Conservation (phyloP, 129 eudicot genomes). For the Rutidosis leptorrhynchoides region DNA sequence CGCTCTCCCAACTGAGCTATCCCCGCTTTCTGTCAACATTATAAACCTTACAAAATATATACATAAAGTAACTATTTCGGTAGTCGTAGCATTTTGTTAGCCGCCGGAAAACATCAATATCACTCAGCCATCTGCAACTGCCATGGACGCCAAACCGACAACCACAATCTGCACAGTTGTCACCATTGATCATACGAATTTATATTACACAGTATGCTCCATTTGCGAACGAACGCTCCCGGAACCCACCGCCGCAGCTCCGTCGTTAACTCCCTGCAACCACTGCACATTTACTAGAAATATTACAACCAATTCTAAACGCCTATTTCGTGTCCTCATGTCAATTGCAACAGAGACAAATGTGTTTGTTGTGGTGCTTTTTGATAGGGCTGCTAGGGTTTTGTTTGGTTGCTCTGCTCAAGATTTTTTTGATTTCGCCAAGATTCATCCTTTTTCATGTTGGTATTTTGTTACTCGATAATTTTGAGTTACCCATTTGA, state of each 20-base stretch:
- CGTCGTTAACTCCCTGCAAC: constrained; percentile 37
- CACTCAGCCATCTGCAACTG: background rate
- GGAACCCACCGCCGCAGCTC: constrained; percentile 19
- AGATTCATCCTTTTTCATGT: constrained; percentile 78
- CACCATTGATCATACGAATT: constrained; percentile 54
- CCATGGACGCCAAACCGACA: constrained; percentile 42
- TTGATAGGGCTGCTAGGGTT: constrained; percentile 88
- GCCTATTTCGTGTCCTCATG: constrained; percentile 80
- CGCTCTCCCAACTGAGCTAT: constrained; percentile 61
- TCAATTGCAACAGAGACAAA: constrained; percentile 71
- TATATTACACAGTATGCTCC: constrained; percentile 69
- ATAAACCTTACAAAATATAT: background rate
- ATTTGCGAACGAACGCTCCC: constrained; percentile 60
- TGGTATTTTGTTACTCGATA: background rate
- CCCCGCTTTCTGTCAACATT: constrained; percentile 26
- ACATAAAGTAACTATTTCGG: background rate
- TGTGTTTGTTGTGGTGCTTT: constrained; percentile 78
- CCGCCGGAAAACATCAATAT: background rate
- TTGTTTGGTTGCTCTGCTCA: constrained; percentile 95
- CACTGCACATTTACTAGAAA: constrained; percentile 38
- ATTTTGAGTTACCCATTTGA: background rate
- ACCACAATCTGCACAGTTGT: constrained; percentile 60
- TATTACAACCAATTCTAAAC: constrained; percentile 32
- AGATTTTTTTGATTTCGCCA: constrained; percentile 64
- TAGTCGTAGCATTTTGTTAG: background rate